These are phyloP conservation scores for Annulohypoxylon truncatum DNA, from an alignment of 2,329 filamentous ascomycete species.

Conservation along the genomic window DNA sequence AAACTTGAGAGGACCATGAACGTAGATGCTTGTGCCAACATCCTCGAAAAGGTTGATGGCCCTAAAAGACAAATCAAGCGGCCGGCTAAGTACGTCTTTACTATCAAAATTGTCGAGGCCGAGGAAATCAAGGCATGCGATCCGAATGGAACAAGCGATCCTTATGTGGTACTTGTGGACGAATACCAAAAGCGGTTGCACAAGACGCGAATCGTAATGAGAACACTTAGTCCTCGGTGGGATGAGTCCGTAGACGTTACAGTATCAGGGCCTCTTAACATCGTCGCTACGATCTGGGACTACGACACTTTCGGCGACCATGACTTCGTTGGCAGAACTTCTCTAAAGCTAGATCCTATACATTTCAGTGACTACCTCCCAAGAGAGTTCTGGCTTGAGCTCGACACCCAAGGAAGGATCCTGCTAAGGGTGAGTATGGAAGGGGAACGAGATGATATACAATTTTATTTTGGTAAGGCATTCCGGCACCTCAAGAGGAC, in stretches of 20 bases:
- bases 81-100: conserved; percentile 93
- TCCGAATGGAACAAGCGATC: conserved; percentile 91
- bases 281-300: conserved; percentile 98
- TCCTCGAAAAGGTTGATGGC: conserved; percentile 80
- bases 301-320: conserved; percentile 98
- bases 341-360: conserved; percentile 95
- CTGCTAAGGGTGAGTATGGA: conserved; percentile 97
- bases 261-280: conserved; percentile 88
- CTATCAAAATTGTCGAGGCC: conserved; percentile 97
- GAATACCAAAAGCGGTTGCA: conserved; percentile 97
- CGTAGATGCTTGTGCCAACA: conserved; percentile 87
- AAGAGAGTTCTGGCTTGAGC: conserved; percentile 95
- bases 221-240: conserved; percentile 93
- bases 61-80: conserved; percentile 73
- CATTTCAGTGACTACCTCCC: conserved; percentile 97
- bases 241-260: conserved; percentile 97
- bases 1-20: conserved; percentile 90
- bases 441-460: conserved; percentile 96
- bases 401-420: conserved; percentile 93
- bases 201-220: conserved; percentile 92
- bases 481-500: conserved; percentile 95
- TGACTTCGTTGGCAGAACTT: conserved; percentile 96
- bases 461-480: conserved; percentile 98
- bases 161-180: conserved; percentile 95
- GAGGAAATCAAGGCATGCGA: conserved; percentile 99